A percentile compares a stretch with the other conserved stretches of the same genome.
Conservation (phyloP, 345 rosid genomes). For the Gossypium mustelinum region DNA sequence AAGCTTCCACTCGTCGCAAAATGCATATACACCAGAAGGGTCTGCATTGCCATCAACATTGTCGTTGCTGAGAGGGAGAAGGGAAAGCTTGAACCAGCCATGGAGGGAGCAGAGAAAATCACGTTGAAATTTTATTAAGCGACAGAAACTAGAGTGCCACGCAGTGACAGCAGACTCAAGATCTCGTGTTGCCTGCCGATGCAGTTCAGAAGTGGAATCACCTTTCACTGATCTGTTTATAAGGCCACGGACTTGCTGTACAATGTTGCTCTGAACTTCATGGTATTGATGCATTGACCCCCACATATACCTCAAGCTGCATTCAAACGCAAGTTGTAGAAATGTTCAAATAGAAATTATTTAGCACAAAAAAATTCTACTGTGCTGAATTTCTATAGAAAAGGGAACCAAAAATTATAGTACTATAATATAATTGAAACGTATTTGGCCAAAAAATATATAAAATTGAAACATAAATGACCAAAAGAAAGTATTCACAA, state of each 20-base stretch:
- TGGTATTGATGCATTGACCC: conserved; percentile 78
- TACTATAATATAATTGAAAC: not conserved
- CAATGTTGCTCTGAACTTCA: conserved; percentile 73
- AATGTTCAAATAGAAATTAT: not conserved
- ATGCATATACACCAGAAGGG: conserved; percentile 53
- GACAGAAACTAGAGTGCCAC: conserved; percentile 90
- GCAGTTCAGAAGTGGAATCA: conserved; percentile 87
- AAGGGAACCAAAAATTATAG: not conserved
- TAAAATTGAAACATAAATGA: too few relatives aligned
- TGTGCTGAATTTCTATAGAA: not conserved
- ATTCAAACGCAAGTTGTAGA: conserved; percentile 9
- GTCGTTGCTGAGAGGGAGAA: conserved; percentile 63
- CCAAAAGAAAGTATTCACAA: not conserved
- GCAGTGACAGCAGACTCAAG: conserved; percentile 77
- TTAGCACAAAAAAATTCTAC: not conserved
- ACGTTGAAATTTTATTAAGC: conserved; percentile 72
- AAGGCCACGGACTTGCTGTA: conserved; percentile 94
- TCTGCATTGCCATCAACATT: conserved; percentile 34
- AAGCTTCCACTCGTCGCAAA: conserved; percentile 92
- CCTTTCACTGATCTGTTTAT: conserved; percentile 68
- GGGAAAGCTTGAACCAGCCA: conserved; percentile 89
- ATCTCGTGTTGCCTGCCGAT: conserved; percentile 88
- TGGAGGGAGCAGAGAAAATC: conserved; percentile 74
- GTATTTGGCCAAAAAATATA: too few relatives aligned
- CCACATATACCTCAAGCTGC: conserved; percentile 99